These are phyloP conservation scores for Kluyveromyces marxianus DNA, from an alignment of 1,139 yeast species.

Conservation along the genomic window DNA sequence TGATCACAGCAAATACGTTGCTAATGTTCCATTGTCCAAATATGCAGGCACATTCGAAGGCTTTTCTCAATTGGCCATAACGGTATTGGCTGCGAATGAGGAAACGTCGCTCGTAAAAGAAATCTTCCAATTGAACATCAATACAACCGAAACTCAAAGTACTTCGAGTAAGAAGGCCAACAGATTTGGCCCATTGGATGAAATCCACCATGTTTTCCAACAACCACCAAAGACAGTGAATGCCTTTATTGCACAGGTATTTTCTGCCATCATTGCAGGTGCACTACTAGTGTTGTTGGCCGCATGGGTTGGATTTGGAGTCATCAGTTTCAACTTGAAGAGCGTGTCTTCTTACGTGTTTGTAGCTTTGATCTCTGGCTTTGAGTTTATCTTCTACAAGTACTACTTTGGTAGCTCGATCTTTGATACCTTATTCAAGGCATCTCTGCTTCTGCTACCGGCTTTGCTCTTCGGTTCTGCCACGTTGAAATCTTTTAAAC, in stretches of 20 bases:
- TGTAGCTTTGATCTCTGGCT: constrained; percentile 45
- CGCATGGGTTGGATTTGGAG: constrained; percentile 47
- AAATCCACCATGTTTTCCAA: constrained; percentile 63
- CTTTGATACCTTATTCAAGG: constrained; percentile 55
- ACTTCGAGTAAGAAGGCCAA: constrained; percentile 4
- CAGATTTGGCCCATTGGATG: constrained; percentile 37
- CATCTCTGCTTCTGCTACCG: constrained; percentile 44
- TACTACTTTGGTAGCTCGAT: constrained; percentile 70
- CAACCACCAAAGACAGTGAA: constrained; percentile 49
- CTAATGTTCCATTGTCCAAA: constrained; percentile 9
- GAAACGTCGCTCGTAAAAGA: constrained; percentile 13
- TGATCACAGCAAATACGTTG: constrained; percentile 4
- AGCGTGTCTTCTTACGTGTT: constrained; percentile 30
- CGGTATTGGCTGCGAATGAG: constrained; percentile 13
- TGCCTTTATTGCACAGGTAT: constrained; percentile 46
- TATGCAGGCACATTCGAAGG: constrained; percentile 1
- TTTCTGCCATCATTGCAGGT: constrained; percentile 39
- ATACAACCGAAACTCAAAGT: constrained; percentile 4
- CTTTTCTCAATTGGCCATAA: constrained; percentile 11
- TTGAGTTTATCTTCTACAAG: constrained; percentile 55
- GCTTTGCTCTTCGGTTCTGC: constrained; percentile 63
- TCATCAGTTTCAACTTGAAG: constrained; percentile 30
- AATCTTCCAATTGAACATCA: constrained; percentile 11
- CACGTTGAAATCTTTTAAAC: constrained; percentile 35
- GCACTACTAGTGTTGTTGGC: constrained; percentile 39